Evolutionary conservation across 2,329 filamentous ascomycete species (phyloP).

Genomic region (Colletotrichum musae): DNA sequence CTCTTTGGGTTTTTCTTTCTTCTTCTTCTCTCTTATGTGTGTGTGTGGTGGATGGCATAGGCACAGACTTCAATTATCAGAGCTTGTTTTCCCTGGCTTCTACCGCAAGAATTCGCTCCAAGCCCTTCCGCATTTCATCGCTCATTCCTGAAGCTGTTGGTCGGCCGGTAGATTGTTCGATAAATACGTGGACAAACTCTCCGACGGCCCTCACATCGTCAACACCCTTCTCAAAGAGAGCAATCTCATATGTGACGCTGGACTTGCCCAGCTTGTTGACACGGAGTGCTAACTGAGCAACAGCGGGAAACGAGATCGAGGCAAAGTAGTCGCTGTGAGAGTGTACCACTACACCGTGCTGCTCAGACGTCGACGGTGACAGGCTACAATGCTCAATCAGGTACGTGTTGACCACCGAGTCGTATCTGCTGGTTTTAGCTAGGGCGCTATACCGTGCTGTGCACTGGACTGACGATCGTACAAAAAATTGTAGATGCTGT

Average conservation of each 20-base stretch:
- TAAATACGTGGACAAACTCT: conserved; percentile 89
- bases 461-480: conserved; percentile 50
- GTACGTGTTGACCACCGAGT: conserved; percentile 91
- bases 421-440: conserved; percentile 70
- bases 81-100: conserved; percentile 36
- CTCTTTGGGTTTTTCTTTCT: not conserved
- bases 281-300: conserved; percentile 85
- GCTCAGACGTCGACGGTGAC: conserved; percentile 76
- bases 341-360: conserved; percentile 88
- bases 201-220: conserved; percentile 86
- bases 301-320: conserved; percentile 84
- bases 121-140: conserved; percentile 67
- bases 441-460: not conserved
- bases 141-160: conserved; percentile 78
- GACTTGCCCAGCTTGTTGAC: conserved; percentile 88
- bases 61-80: conserved; percentile 34
- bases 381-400: conserved; percentile 84
- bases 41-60: conserved; percentile 11
- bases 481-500: conserved; percentile 87
- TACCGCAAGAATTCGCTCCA: conserved; percentile 64
- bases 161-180: conserved; percentile 79
- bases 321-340: conserved; percentile 89
- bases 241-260: conserved; percentile 92
- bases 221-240: conserved; percentile 82
- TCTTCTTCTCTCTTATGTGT: conserved; percentile 1